Evolutionary conservation across 2,329 filamentous ascomycete genomes (phyloP), one percentile per base, ranked within the genome.

Genomic region (Phaeosphaeriaceae sp.): DNA sequence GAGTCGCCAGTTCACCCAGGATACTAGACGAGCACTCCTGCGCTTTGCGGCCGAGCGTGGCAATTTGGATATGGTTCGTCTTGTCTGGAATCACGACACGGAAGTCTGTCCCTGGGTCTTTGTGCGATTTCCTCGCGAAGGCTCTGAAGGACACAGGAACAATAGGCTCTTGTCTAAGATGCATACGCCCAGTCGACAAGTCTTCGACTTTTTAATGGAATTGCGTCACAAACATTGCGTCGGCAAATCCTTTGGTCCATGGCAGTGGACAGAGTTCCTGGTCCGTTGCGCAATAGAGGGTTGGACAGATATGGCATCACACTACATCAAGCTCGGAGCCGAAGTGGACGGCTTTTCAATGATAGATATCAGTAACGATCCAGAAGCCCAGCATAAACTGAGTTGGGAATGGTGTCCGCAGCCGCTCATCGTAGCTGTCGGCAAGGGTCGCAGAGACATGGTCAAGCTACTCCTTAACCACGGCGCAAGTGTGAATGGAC

Each of bases 201-300:
- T 55, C 20, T 55, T 45, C 36, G 53, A 55, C 10, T 31, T 31
- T 10, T 13, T 50, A 6, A 50, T 50, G 36, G 53, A 55, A n/a
- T 45, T 50, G 31, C 46, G 53, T 13, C 27, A 36, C 10, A 4
- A 50, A 4, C 94, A 55, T 20, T 55, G 53, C 20, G 24, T 46
- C 2, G 19, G 31, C 36, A 25, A 40, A 17, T 5, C 15, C 10
- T 54, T 31, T 48, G 56, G 56, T 17, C 24, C 25, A 1, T 41
- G 20, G 21, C 22, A 54, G 40, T 44, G 46, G 11, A 58, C 56
- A 9, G 9, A 1, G 7, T 58, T 54, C 22, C 44, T 58, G 15
- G 6, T 27, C 4, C 48, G 24, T 19, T 55, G 56, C 24, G 56
- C 56, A 15, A 3, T 3, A 3, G 25, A 33, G 36, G 52, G 56